These are phyloP conservation scores for Nelumbo lutea DNA, from an alignment of 164 flowering plant species.

Conservation along the genomic window DNA sequence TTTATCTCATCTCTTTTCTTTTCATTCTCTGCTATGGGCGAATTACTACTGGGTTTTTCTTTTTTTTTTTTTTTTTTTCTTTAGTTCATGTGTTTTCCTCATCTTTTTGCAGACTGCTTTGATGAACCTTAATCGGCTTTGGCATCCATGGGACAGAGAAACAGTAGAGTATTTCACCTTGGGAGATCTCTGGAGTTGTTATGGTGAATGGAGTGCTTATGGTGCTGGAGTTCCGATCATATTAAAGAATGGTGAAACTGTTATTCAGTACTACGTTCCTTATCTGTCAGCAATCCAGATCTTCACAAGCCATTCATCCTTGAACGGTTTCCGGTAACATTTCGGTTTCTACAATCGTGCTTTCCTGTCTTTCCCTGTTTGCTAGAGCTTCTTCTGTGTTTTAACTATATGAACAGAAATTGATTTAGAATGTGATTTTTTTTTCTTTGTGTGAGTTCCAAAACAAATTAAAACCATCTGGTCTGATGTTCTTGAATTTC, in stretches of 20 bases:
- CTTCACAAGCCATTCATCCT: conserved; percentile 55
- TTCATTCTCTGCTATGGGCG: background rate
- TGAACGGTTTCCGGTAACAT: conserved; percentile 43
- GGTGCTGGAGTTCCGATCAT: conserved; percentile 80
- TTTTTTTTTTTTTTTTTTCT: conserved; percentile 12
- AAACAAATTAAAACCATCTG: too few species aligned
- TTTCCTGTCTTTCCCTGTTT: background rate
- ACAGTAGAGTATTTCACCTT: conserved; percentile 72
- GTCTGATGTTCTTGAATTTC: too few species aligned
- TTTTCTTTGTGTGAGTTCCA: too few species aligned
- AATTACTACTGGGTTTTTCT: conserved; percentile 11
- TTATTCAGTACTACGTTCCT: conserved; percentile 91
- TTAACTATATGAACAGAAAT: too few species aligned
- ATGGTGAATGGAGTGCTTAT: conserved; percentile 94
- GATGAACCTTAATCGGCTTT: conserved; percentile 58
- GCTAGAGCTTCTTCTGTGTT: too few species aligned
- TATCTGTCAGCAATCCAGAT: conserved; percentile 94
- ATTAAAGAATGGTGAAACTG: conserved; percentile 45
- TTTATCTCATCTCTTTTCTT: background rate
- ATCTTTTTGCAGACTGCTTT: conserved; percentile 44
- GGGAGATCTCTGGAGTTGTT: conserved; percentile 83
- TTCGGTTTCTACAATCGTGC: background rate
- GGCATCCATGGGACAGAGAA: conserved; percentile 92
- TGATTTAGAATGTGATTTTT: too few species aligned
- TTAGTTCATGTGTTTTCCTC: background rate